A percentile compares a stretch with the other conserved stretches of the same genome.
Conservation (phyloP, 768 basidiomycete species). For the Lyophyllum decastes region DNA sequence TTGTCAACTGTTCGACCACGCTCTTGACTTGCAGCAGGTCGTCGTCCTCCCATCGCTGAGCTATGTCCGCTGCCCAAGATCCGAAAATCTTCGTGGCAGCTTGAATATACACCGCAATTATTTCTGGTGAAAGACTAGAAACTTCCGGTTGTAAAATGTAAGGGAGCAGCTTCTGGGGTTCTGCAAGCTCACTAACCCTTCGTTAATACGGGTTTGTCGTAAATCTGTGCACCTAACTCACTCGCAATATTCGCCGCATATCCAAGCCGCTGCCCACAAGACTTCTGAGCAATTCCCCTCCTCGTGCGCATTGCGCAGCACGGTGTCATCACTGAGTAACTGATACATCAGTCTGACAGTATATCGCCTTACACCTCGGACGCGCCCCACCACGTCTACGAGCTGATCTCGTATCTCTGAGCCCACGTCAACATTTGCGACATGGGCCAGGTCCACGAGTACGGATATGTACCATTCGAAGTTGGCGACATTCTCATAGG, state of each 20-base stretch:
- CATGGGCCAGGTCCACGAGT: constrained; percentile 86
- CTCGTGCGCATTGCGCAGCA: constrained; percentile 67
- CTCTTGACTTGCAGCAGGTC: constrained; percentile 63
- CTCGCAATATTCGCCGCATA: constrained; percentile 94
- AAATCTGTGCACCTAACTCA: constrained; percentile 36
- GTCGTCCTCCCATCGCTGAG: constrained; percentile 77
- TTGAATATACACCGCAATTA: constrained; percentile 79
- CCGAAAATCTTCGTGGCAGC: constrained; percentile 87
- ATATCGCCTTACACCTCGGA: constrained; percentile 71
- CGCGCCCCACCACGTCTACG: constrained; percentile 84
- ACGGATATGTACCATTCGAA: constrained; percentile 99
- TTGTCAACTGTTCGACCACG: constrained; percentile 62
- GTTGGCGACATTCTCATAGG: constrained; percentile 86
- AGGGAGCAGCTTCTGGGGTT: constrained; percentile 73
- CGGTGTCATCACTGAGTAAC: constrained; percentile 75
- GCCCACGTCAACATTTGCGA: constrained; percentile 81
- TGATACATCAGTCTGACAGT: constrained; percentile 85
- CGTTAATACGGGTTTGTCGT: constrained; percentile 1
- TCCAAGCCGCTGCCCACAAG: constrained; percentile 94
- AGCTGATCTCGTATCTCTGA: constrained; percentile 78
- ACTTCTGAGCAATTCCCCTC: constrained; percentile 81
- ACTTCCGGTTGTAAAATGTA: constrained; percentile 66
- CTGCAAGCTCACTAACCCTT: constrained; percentile 64
- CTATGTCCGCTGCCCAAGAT: constrained; percentile 75
- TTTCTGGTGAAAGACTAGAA: constrained; percentile 59